Conservation (phyloP, 2,329 filamentous ascomycete species). For the Coniochaeta sp. region DNA sequence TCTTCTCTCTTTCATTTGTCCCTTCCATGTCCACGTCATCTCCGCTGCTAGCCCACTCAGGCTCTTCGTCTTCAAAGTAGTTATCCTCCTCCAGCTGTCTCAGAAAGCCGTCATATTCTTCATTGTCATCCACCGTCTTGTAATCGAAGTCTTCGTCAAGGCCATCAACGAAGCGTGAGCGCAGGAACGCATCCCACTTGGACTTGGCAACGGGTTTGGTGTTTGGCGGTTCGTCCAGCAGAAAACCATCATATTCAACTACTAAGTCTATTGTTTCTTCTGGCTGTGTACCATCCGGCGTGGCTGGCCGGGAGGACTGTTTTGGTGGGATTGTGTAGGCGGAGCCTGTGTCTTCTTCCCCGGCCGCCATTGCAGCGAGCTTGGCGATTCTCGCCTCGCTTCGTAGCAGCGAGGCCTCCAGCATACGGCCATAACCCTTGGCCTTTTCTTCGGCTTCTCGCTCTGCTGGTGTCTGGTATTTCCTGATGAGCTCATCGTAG, state of each 20-base stretch:
- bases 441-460: conserved; percentile 63
- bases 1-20: neutral
- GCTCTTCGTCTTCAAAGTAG: conserved; percentile 77
- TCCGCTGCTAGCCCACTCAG: conserved; percentile 50
- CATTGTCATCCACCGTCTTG: conserved; percentile 58
- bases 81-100: conserved; percentile 60
- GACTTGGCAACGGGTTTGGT: conserved; percentile 59
- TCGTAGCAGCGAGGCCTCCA: conserved; percentile 70
- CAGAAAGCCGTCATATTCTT: conserved; percentile 59
- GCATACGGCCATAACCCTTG: conserved; percentile 71
- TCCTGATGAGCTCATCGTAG: conserved; percentile 73
- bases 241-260: conserved; percentile 37
- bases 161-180: conserved; percentile 66
- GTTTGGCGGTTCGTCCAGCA: conserved; percentile 29
- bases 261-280: neutral
- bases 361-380: conserved; percentile 35
- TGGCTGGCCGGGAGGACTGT: neutral
- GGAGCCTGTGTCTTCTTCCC: conserved; percentile 16
- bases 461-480: conserved; percentile 67
- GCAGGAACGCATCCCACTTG: conserved; percentile 67
- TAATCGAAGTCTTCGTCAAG: conserved; percentile 78
- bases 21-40: conserved; percentile 15
- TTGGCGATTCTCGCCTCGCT: conserved; percentile 69
- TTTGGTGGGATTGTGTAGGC: conserved; percentile 1
- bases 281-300: neutral